Percentiles rank a stretch among this genome's conserved stretches.
Evolutionary conservation across 805 yeast species (phyloP).

Genomic region (Groenewaldozyma tartarivorans): DNA sequence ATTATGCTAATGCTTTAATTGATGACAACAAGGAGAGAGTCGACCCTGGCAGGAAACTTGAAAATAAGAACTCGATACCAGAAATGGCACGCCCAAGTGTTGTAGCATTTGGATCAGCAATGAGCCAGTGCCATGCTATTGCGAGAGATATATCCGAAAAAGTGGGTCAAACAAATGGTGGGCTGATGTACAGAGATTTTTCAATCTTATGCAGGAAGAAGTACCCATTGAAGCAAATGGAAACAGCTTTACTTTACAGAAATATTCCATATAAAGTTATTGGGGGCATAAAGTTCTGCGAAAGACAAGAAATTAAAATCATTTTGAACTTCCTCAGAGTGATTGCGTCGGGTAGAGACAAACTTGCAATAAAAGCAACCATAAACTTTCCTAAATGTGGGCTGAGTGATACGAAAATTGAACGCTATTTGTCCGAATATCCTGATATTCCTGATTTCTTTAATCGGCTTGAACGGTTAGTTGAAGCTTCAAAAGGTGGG

Average conservation of each 20-base stretch:
- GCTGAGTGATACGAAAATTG: slow-evolving; percentile 48
- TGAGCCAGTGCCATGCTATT: slow-evolving; percentile 33
- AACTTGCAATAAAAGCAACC: slow-evolving; percentile 48
- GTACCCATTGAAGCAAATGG: slow-evolving; percentile 52
- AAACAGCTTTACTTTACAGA: slow-evolving; percentile 45
- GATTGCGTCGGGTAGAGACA: slow-evolving; percentile 48
- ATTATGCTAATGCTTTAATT: slow-evolving; percentile 57
- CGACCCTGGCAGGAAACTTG: slow-evolving; percentile 11
- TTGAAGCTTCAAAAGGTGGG: background rate
- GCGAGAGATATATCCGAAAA: slow-evolving; percentile 50
- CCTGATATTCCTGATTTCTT: background rate
- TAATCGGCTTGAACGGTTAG: background rate
- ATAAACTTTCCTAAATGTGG: slow-evolving; percentile 57
- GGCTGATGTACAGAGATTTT: slow-evolving; percentile 48
- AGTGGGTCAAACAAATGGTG: slow-evolving; percentile 37
- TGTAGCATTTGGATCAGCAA: slow-evolving; percentile 29
- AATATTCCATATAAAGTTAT: slow-evolving; percentile 58
- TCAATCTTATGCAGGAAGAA: slow-evolving; percentile 65
- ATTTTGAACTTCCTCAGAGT: slow-evolving; percentile 59
- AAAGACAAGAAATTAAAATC: slow-evolving; percentile 53
- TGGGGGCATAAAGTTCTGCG: slow-evolving; percentile 77
- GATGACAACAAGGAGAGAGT: slow-evolving; percentile 33
- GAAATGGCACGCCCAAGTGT: slow-evolving; percentile 28
- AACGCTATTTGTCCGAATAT: slow-evolving; percentile 21
- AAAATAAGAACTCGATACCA: slow-evolving; percentile 6